Percentiles rank a stretch among this genome's conserved stretches.
Conservation (phyloP, 1,139 yeast genomes). For the Schizosaccharomyces versatilis region DNA sequence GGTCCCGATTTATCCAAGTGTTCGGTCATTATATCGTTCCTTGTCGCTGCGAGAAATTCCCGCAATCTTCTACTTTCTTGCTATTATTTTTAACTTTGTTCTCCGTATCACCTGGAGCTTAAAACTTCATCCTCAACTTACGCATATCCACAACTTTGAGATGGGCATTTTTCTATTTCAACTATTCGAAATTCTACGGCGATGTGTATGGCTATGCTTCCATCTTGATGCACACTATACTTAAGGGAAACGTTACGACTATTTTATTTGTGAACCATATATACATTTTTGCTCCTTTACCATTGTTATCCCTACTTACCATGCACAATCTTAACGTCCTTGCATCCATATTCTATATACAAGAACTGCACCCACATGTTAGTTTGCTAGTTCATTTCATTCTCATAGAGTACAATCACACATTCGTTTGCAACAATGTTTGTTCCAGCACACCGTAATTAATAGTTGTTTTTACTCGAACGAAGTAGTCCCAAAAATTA, state of each 20-base stretch:
- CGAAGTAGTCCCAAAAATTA: too few relatives aligned
- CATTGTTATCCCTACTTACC: too few relatives aligned
- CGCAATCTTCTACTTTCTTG: slow-evolving; percentile 27
- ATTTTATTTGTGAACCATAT: not conserved
- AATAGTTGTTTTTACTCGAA: too few relatives aligned
- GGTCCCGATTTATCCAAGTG: slow-evolving; percentile 28
- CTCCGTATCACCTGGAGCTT: slow-evolving; percentile 43
- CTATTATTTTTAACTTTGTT: slow-evolving; percentile 34
- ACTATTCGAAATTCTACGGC: slow-evolving; percentile 46
- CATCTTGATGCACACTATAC: slow-evolving; percentile 32
- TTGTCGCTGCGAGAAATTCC: slow-evolving; percentile 16
- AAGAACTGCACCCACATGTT: too few relatives aligned
- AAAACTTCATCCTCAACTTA: slow-evolving; percentile 22
- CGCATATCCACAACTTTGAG: slow-evolving; percentile 25
- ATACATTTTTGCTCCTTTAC: too few relatives aligned
- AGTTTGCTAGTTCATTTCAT: too few relatives aligned
- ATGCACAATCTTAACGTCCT: too few relatives aligned
- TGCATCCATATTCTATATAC: too few relatives aligned
- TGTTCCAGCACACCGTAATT: too few relatives aligned
- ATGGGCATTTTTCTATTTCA: slow-evolving; percentile 27
- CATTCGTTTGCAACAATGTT: too few relatives aligned
- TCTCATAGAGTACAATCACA: too few relatives aligned
- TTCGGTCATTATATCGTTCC: not conserved
- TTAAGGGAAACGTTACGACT: not conserved
- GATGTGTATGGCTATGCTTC: slow-evolving; percentile 77